Conservation (phyloP, 495 filamentous ascomycete genomes). For the Neurospora africana region DNA sequence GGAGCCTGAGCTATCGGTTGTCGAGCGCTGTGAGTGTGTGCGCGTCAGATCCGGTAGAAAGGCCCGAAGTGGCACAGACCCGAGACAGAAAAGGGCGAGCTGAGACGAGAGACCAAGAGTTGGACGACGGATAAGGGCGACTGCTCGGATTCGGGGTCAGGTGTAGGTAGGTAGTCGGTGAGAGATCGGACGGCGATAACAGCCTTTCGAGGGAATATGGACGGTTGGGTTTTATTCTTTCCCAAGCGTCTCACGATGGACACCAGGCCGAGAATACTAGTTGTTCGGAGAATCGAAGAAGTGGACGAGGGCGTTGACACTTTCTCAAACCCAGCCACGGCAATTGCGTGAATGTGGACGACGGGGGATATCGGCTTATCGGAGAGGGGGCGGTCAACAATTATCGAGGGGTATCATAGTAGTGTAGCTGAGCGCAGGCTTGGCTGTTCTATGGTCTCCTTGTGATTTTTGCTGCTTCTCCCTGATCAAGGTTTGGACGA, state of each 20-base stretch:
- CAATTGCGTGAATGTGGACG: neutral
- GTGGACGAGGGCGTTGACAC: neutral
- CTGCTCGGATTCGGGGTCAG: neutral
- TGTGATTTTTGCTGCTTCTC: neutral
- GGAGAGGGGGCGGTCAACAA: neutral
- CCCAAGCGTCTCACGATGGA: neutral
- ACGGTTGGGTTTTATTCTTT: neutral
- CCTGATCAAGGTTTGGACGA: neutral
- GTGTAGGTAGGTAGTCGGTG: neutral
- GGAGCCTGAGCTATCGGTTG: neutral
- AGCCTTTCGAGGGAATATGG: neutral
- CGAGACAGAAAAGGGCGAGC: neutral
- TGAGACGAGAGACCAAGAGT: neutral
- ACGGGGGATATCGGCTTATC: neutral
- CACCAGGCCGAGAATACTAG: neutral
- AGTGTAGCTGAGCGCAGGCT: neutral
- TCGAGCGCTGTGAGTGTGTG: neutral
- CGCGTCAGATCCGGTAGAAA: too few relatives aligned
- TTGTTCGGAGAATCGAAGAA: neutral
- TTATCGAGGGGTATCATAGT: neutral
- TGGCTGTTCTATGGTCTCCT: neutral
- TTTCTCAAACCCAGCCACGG: neutral
- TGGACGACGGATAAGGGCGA: neutral
- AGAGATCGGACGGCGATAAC: neutral
- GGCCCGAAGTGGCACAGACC: neutral